Evolutionary conservation across 768 basidiomycete genomes (phyloP).

Genomic region (Hygrocybe coccinea): DNA sequence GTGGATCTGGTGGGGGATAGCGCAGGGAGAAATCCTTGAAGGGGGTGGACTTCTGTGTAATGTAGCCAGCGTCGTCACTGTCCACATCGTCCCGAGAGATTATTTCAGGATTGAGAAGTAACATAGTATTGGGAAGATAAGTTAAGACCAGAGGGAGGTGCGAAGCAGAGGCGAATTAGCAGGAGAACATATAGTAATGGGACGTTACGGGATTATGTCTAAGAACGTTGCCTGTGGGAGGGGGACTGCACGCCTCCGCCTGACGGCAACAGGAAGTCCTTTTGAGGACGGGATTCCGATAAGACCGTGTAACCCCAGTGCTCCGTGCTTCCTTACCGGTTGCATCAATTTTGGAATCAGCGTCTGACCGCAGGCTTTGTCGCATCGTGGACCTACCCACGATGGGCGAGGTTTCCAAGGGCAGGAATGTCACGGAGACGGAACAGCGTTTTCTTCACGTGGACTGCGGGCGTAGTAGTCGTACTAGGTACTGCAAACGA

Average conservation of each 20-base stretch:
- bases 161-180: neutral
- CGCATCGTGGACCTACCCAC: no score
- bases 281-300: neutral
- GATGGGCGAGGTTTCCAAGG: no score
- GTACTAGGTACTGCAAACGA: no score
- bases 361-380: neutral
- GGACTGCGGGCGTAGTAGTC: no score
- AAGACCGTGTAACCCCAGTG: neutral
- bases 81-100: neutral
- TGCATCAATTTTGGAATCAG: neutral
- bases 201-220: neutral
- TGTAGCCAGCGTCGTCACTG: neutral
- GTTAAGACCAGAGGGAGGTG: neutral
- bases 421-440: no score
- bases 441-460: no score
- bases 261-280: neutral
- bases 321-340: slow-evolving; percentile 1
- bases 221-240: neutral
- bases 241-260: neutral
- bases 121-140: neutral
- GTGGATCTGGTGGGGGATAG: slow-evolving; percentile 65
- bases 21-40: slow-evolving; percentile 1
- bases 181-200: neutral
- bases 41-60: neutral
- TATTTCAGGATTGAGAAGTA: neutral